Base-by-base conservation (phyloP, 179 eudicot species). In the Beta lomatogona region DNA sequence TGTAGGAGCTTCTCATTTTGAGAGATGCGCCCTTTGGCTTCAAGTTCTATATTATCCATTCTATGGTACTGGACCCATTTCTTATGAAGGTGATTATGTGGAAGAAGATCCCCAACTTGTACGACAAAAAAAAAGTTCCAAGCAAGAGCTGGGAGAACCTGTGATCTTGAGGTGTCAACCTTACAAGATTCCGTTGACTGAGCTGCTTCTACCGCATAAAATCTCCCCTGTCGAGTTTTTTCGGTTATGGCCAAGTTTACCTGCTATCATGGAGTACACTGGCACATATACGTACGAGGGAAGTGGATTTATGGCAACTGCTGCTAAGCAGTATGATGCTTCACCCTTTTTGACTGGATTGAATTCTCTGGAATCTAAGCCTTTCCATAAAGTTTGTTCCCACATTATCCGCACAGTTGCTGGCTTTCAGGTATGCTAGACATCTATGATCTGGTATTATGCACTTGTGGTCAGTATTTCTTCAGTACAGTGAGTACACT, bases 231-330 rank as follows among this genome's bases (percentile, higher is more conserved):
- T 96, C 25, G 99, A 96, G 80, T 96, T 90, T 83, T 96, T 96
- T 82, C 97, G 99, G 54, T 81, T 96, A 79, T 96, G 99, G 99
- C 99, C 99, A 78, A 96, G 99, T 88, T 90, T 96, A 77, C 99
- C 98, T 83, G 98, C 98, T 80, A 90, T 94, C 79, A 92, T 92
- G 67, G 99, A 96, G 89, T 96, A 86, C 82, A 92, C 98, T 19
- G 99, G 99, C 74, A 92, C 97, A 55, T 96, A 96, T 77, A 91
- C 93, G 71, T 96, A 96, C 9, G 97, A 96, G 88, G 98, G 99
- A 83, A 96, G 99, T 94, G 99, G 98, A 44, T 96, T 94, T 84
- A 89, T 85, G 89, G 99, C 99, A 46, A 94, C 98, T 82, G 99
- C 99, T 70, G 99, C 99, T 48, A 96, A 95, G 90, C 99, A 95